Evolutionary conservation across 1,284 basidiomycete species (phyloP), one percentile per base, ranked within the genome.

Genomic region (Ceraceosorus guamensis): DNA sequence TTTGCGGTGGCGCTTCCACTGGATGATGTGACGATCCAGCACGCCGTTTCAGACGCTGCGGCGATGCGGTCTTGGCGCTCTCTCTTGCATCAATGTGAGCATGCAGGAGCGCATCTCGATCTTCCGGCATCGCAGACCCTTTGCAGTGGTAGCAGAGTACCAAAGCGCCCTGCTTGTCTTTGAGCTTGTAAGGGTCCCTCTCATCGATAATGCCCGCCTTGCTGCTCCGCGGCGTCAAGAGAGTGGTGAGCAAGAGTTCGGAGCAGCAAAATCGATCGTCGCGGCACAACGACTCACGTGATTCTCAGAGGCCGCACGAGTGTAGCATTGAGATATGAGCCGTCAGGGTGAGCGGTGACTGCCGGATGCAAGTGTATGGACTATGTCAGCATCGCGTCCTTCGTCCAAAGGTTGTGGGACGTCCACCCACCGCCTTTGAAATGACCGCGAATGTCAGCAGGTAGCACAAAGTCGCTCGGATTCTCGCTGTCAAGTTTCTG

Each of bases 131-230:
- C 30, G 91, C 86, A 11, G 89, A 88, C 13, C 83, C 85, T 37
- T 88, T 87, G 75, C 92, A 97, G 57, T 82, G 84, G 80, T 87
- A 96, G 77, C 93, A 99, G 35, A 92, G 79, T 7, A 96, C 84
- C 1, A 86, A 83, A 0, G 82, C 81, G 4, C 88, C 86, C 69
- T 87, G 89, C 66, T 85, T 84, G 77, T 96, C 92, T 72, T 87
- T 88, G 50, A 93, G 79, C 54, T 88, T 84, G 79, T 87, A 85
- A 6, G 89, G 85, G 77, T 98, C 95, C 43, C 92, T 86, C 58
- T 92, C 90, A 73, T 97, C 95, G 37, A 88, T 78, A 66, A 88
- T 85, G 10, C 90, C 91, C 71, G 87, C 86, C 41, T 89, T 89
- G 76, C 91, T 93, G 67, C 24, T 24, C 24, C 24, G 24, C 24